Evolutionary conservation across 768 basidiomycete genomes (phyloP).

Genomic region (Mycena capillaripes): DNA sequence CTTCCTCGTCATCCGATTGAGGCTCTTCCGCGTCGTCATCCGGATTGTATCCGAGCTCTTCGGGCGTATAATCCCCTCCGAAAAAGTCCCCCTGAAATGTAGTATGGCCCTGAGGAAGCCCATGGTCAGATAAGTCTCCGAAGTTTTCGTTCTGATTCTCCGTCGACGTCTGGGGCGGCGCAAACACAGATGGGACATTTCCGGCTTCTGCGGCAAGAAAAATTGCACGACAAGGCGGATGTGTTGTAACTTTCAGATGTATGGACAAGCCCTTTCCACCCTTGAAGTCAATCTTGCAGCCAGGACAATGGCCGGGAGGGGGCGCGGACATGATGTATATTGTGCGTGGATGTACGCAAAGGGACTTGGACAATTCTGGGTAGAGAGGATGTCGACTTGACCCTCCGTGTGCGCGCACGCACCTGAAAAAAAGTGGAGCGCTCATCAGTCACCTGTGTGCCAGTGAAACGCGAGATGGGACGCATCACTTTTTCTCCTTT

Average conservation of each 20-base stretch:
- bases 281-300: not conserved
- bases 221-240: not conserved
- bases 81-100: not conserved
- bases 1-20: not conserved
- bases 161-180: not conserved
- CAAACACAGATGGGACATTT: not conserved
- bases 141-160: not conserved
- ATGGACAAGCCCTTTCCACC: not conserved
- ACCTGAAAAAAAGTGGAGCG: not conserved
- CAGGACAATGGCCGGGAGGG: not conserved
- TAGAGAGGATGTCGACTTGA: not conserved
- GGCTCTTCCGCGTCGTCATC: not conserved
- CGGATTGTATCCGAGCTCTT: not conserved
- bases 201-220: not conserved
- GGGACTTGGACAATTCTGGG: not conserved
- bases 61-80: not conserved
- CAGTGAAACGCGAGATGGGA: not conserved
- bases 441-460: not conserved
- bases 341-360: not conserved
- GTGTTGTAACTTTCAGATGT: not conserved
- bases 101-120: not conserved
- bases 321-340: not conserved
- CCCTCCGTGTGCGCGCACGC: not conserved
- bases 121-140: not conserved
- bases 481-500: not conserved